Evolutionary conservation across 768 basidiomycete species (phyloP).

Genomic region (Suillus ampliporus): DNA sequence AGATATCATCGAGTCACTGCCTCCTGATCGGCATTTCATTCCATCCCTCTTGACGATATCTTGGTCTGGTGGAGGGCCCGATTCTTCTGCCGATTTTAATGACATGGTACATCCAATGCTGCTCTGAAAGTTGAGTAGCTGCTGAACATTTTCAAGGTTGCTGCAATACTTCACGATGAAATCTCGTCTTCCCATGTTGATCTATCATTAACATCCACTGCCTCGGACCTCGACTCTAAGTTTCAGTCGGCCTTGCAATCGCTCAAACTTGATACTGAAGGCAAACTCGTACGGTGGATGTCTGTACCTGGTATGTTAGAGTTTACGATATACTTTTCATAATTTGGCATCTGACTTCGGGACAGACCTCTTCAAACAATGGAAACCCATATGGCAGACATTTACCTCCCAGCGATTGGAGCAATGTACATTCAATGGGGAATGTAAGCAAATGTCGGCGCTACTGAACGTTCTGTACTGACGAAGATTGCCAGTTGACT

Average conservation of each 20-base stretch:
- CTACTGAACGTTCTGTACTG: not conserved
- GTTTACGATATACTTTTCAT: not conserved
- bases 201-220: constrained; percentile 56
- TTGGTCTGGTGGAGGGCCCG: constrained; percentile 58
- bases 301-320: constrained; percentile 53
- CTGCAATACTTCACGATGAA: constrained; percentile 51
- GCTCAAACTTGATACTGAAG: constrained; percentile 59
- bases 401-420: constrained; percentile 24
- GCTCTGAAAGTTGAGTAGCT: not conserved
- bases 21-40: constrained; percentile 59
- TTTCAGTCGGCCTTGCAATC: constrained; percentile 48
- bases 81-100: constrained; percentile 53
- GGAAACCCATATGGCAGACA: constrained; percentile 31
- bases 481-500: constrained; percentile 52
- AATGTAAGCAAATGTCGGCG: constrained; percentile 46
- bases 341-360: constrained; percentile 2
- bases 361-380: constrained; percentile 32
- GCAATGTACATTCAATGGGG: constrained; percentile 39
- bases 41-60: constrained; percentile 66
- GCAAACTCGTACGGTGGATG: constrained; percentile 55
- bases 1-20: constrained; percentile 61
- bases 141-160: constrained; percentile 45
- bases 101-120: constrained; percentile 56
- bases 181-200: constrained; percentile 46
- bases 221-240: constrained; percentile 63